Evolutionary conservation across 805 yeast species (phyloP).

Genomic region (Candida dajiaensis): DNA sequence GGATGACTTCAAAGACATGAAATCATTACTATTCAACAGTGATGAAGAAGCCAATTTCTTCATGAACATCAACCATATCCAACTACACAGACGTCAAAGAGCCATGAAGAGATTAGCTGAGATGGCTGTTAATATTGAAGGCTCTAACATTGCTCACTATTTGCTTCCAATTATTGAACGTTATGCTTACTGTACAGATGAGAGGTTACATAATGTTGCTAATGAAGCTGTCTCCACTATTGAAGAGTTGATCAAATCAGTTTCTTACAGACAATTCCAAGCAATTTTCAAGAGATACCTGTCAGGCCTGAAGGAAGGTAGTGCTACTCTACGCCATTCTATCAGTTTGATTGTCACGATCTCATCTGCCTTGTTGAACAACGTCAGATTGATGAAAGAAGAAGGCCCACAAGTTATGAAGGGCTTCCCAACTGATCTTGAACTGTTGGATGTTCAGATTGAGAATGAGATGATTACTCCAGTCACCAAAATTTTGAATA

Average conservation of each 20-base stretch:
- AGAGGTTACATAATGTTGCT: slow-evolving; percentile 53
- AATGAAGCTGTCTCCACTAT: slow-evolving; percentile 63
- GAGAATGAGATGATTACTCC: slow-evolving; percentile 55
- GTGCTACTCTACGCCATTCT: slow-evolving; percentile 47
- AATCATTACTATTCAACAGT: slow-evolving; percentile 49
- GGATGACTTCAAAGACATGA: slow-evolving; percentile 60
- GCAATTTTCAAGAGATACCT: slow-evolving; percentile 71
- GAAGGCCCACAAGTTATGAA: slow-evolving; percentile 14
- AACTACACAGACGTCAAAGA: slow-evolving; percentile 77
- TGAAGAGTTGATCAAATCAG: slow-evolving; percentile 46
- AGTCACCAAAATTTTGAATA: slow-evolving; percentile 50
- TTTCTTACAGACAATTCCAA: slow-evolving; percentile 76
- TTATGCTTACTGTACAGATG: slow-evolving; percentile 57
- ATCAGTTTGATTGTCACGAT: slow-evolving; percentile 54
- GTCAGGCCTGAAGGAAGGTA: slow-evolving; percentile 38
- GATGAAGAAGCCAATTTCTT: slow-evolving; percentile 86
- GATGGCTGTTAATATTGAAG: slow-evolving; percentile 39
- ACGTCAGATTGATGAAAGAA: slow-evolving; percentile 22
- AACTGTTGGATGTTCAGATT: slow-evolving; percentile 41
- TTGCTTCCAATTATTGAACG: slow-evolving; percentile 81
- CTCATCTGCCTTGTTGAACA: slow-evolving; percentile 42
- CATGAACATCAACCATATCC: slow-evolving; percentile 73
- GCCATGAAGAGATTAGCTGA: slow-evolving; percentile 66
- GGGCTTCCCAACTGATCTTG: slow-evolving; percentile 32
- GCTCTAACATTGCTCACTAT: slow-evolving; percentile 66